Percentiles rank a stretch among this genome's conserved stretches.
These are phyloP conservation scores for Dryas alaskensis DNA, from an alignment of 306 rosid genomes.

Conservation along the genomic window DNA sequence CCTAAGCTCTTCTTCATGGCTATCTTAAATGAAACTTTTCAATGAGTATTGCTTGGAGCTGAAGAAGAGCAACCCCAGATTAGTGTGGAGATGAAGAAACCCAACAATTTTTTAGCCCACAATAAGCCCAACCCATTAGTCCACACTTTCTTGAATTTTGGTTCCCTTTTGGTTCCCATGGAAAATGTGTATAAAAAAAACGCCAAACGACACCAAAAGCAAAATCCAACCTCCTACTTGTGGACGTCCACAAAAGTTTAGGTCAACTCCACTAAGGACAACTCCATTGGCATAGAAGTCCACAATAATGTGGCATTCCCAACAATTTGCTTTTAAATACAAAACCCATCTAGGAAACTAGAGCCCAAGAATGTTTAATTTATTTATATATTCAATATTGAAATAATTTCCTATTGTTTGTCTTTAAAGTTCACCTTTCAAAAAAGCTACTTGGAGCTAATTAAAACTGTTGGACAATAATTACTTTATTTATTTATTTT, in stretches of 20 bases:
- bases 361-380: neutral
- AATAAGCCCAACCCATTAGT: neutral
- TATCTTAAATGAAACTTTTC: neutral
- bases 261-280: constrained; percentile 18
- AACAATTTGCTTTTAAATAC: neutral
- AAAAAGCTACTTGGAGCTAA: neutral
- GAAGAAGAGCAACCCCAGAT: neutral
- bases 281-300: constrained; percentile 15
- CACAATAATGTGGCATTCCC: constrained; percentile 7
- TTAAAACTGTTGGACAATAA: too few species aligned
- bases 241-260: neutral
- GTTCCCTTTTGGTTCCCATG: neutral
- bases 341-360: neutral
- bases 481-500: too few species aligned
- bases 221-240: constrained; percentile 12
- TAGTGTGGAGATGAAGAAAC: neutral
- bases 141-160: neutral
- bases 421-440: neutral
- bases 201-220: neutral
- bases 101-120: neutral
- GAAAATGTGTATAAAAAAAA: neutral
- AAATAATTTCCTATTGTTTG: neutral
- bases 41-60: neutral
- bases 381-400: neutral
- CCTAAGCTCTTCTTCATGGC: neutral